These are phyloP conservation scores for Lepidium campestre DNA, from an alignment of 441 rosid genomes.

Conservation along the genomic window DNA sequence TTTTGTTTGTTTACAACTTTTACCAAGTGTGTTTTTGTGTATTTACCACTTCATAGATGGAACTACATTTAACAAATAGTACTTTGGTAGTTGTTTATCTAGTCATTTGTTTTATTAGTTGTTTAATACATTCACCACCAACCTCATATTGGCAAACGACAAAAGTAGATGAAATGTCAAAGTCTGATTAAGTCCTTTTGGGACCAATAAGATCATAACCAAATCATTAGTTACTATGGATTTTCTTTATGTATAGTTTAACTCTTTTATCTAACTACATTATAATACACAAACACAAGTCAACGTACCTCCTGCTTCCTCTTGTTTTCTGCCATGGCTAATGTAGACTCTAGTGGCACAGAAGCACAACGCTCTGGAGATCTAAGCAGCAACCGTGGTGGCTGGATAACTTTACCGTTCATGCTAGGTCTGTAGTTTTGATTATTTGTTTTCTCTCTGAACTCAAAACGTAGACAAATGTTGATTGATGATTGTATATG, in stretches of 20 bases:
- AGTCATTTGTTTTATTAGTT: not conserved
- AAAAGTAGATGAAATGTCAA: not conserved
- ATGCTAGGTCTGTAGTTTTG: constrained; percentile 20
- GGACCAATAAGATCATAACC: not conserved
- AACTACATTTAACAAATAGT: not conserved
- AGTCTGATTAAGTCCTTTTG: not conserved
- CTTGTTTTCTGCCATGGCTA: not conserved
- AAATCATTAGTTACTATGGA: not conserved
- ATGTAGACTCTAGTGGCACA: not conserved
- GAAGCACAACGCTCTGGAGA: constrained; percentile 16
- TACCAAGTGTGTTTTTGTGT: not conserved
- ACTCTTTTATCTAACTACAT: not conserved
- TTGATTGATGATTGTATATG: not conserved
- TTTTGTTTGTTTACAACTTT: not conserved
- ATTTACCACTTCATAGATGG: not conserved
- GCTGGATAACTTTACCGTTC: constrained; percentile 47
- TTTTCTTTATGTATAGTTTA: not conserved
- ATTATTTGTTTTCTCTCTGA: not conserved
- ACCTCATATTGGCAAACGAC: not conserved
- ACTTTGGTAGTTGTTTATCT: no score
- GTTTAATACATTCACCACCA: not conserved
- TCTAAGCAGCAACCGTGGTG: constrained; percentile 17
- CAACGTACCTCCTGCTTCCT: not conserved
- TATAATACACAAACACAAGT: not conserved
- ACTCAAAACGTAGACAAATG: not conserved